These are phyloP conservation scores for Colletotrichum brevisporum DNA, from an alignment of 2,329 filamentous ascomycete species.

Conservation along the genomic window DNA sequence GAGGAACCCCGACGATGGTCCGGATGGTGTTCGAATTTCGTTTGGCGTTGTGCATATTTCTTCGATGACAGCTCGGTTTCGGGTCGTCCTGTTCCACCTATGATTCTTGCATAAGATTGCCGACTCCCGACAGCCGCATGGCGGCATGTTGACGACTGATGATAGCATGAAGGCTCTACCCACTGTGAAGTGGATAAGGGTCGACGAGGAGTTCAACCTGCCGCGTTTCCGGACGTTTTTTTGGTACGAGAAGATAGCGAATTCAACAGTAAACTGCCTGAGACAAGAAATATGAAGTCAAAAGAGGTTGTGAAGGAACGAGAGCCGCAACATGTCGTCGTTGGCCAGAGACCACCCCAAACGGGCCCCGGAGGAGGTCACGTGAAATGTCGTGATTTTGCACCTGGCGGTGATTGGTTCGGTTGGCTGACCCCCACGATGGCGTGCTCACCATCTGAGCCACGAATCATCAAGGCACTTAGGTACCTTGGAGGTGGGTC, in stretches of 20 bases:
- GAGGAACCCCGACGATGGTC: background rate
- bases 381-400: slow-evolving; percentile 44
- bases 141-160: slow-evolving; percentile 33
- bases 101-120: slow-evolving; percentile 16
- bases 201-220: slow-evolving; percentile 37
- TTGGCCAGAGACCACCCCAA: slow-evolving; percentile 32
- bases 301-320: slow-evolving; percentile 33
- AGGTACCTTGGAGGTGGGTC: background rate
- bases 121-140: slow-evolving; percentile 33
- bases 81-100: slow-evolving; percentile 23
- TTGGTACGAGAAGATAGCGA: slow-evolving; percentile 37
- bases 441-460: slow-evolving; percentile 34
- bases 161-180: slow-evolving; percentile 34
- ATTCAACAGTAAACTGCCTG: slow-evolving; percentile 25
- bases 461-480: background rate
- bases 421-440: slow-evolving; percentile 18
- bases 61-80: slow-evolving; percentile 16
- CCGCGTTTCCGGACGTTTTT: slow-evolving; percentile 17
- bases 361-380: slow-evolving; percentile 28
- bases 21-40: slow-evolving; percentile 9
- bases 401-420: slow-evolving; percentile 34
- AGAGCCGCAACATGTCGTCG: slow-evolving; percentile 38
- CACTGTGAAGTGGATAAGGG: slow-evolving; percentile 21
- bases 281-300: slow-evolving; percentile 10
- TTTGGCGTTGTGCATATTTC: slow-evolving; percentile 19